A percentile compares a stretch with the other conserved stretches of the same genome.
Evolutionary conservation across 1,139 yeast genomes (phyloP).

Genomic region (Kluyveromyces sp.): DNA sequence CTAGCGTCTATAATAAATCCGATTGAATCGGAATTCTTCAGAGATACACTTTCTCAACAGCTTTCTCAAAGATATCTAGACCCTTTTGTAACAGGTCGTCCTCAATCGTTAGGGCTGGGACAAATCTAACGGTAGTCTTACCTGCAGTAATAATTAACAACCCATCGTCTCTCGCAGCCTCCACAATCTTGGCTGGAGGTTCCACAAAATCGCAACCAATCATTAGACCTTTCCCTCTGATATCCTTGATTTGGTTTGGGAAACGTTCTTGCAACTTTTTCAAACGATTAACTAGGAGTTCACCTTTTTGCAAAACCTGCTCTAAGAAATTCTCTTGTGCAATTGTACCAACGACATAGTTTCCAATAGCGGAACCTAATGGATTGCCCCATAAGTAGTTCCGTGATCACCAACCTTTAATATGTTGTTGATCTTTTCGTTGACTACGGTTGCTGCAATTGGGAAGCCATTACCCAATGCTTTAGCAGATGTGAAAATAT

Average conservation of each 20-base stretch:
- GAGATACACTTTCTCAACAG: conserved; percentile 35
- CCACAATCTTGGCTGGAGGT: conserved; percentile 60
- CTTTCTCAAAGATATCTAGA: conserved; percentile 51
- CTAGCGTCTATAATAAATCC: no score
- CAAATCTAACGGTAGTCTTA: conserved; percentile 77
- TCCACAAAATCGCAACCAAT: conserved; percentile 70
- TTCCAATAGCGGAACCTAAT: conserved; percentile 74
- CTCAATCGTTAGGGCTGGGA: conserved; percentile 85
- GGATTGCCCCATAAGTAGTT: conserved; percentile 98
- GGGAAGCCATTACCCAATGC: conserved; percentile 98
- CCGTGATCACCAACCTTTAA: conserved; percentile 93
- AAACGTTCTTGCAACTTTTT: conserved; percentile 44
- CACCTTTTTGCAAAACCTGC: conserved; percentile 52
- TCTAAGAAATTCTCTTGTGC: conserved; percentile 52
- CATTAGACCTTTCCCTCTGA: conserved; percentile 84
- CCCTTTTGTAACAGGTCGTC: conserved; percentile 65
- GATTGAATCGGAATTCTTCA: neutral
- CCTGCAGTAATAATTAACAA: conserved; percentile 85
- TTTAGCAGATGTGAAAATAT: conserved; percentile 87
- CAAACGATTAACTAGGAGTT: conserved; percentile 45
- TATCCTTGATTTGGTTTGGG: conserved; percentile 52
- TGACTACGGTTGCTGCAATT: conserved; percentile 85
- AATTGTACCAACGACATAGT: conserved; percentile 62
- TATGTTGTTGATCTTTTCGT: conserved; percentile 64
- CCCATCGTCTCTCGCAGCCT: conserved; percentile 69